A percentile compares a stretch with the other conserved stretches of the same genome.
phyloP scores from a whole-genome alignment of 179 eudicot genomes.

The Nepenthes alata region DNA sequence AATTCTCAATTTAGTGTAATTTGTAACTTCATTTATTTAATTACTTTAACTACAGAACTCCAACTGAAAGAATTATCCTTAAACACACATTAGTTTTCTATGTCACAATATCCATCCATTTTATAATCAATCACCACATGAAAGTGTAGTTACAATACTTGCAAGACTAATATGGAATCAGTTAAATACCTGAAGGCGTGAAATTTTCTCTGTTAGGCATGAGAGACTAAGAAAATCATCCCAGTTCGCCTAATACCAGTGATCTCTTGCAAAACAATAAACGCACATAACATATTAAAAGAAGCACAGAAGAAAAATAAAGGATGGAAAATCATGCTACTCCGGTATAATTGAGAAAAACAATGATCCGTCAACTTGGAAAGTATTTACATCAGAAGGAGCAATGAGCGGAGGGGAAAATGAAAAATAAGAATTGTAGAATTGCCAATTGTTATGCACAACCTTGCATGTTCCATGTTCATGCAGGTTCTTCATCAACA shows the following conservation, averaged over 20 bases:
- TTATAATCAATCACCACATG: too few relatives aligned
- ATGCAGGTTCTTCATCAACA: conserved; percentile 8
- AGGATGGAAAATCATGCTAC: neutral
- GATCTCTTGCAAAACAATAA: conserved; percentile 26
- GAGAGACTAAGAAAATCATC: conserved; percentile 11
- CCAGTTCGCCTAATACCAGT: conserved; percentile 17
- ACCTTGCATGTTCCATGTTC: conserved; percentile 19
- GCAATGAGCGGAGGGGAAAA: neutral
- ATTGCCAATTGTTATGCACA: neutral
- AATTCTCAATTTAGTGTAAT: too few relatives aligned
- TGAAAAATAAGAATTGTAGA: neutral
- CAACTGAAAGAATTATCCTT: too few relatives aligned
- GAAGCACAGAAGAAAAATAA: neutral
- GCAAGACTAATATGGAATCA: neutral
- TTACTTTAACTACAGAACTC: too few relatives aligned
- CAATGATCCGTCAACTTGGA: neutral
- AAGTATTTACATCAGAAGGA: neutral
- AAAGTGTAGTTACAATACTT: too few relatives aligned
- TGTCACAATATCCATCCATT: too few relatives aligned
- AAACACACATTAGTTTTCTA: too few relatives aligned
- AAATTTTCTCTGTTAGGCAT: conserved; percentile 6
- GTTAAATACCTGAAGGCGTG: conserved; percentile 21
- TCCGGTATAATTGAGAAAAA: neutral
- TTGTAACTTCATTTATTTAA: too few relatives aligned
- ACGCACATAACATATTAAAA: conserved; percentile 14